Conservation (phyloP, 1,284 basidiomycete species). For the Sporisorium iseilematis-ciliati region DNA sequence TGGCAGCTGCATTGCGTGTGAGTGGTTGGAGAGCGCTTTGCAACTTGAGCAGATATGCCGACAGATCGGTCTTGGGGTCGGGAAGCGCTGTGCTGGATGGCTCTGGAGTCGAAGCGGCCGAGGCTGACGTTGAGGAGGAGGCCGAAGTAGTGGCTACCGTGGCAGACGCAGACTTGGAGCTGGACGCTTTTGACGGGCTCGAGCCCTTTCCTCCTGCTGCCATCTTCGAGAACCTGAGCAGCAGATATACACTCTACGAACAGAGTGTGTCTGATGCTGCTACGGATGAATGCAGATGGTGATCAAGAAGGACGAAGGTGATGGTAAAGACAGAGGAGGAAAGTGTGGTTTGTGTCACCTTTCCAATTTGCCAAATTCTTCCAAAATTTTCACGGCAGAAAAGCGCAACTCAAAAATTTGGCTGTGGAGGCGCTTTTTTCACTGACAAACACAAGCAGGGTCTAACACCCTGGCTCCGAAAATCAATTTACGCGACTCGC, state of each 20-base stretch:
- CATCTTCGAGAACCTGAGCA: not conserved
- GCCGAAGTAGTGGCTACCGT: slow-evolving; percentile 2
- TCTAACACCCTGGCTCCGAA: slow-evolving; percentile 10
- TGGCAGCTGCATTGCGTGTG: slow-evolving; percentile 65
- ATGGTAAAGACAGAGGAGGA: not conserved
- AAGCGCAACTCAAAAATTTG: slow-evolving; percentile 6
- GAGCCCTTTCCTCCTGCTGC: not conserved
- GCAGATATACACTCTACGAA: not conserved
- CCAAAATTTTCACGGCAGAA: not conserved
- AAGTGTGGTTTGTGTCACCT: not conserved
- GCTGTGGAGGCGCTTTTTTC: slow-evolving; percentile 24
- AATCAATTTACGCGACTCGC: slow-evolving; percentile 35
- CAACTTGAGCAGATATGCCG: slow-evolving; percentile 46
- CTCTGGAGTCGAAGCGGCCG: slow-evolving; percentile 24
- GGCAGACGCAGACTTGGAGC: slow-evolving; percentile 4
- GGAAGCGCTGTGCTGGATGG: slow-evolving; percentile 20
- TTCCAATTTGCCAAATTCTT: slow-evolving; percentile 5
- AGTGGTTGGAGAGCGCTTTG: slow-evolving; percentile 57
- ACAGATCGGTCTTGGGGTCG: slow-evolving; percentile 33
- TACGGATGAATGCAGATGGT: not conserved
- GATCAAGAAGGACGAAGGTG: slow-evolving; percentile 7
- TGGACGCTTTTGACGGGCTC: slow-evolving; percentile 16
- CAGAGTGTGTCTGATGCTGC: slow-evolving; percentile 2
- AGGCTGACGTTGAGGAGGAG: slow-evolving; percentile 10
- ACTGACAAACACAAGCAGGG: not conserved